Evolutionary conservation across 805 yeast genomes (phyloP).

Genomic region (Schizosaccharomyces lindneri): DNA sequence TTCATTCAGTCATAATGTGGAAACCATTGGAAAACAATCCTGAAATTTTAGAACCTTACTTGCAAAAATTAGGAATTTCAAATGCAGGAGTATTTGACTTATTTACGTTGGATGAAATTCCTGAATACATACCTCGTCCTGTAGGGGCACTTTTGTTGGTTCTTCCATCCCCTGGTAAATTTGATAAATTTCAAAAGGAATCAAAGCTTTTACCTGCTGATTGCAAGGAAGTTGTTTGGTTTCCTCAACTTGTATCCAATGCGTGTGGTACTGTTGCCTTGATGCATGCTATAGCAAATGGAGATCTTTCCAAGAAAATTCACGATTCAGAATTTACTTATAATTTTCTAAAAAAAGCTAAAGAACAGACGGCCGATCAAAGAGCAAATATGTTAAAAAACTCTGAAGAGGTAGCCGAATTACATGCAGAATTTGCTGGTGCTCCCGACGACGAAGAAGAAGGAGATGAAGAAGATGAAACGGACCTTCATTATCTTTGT

Average conservation of each 20-base stretch:
- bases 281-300: slow-evolving; percentile 32
- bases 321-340: background rate
- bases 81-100: slow-evolving; percentile 48
- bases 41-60: slow-evolving; percentile 46
- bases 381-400: slow-evolving; percentile 12
- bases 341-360: background rate
- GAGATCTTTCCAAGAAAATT: slow-evolving; percentile 2
- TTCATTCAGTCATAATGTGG: background rate
- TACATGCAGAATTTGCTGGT: background rate
- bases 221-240: slow-evolving; percentile 34
- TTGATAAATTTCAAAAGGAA: slow-evolving; percentile 19
- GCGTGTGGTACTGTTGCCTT: slow-evolving; percentile 87
- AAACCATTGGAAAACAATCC: slow-evolving; percentile 87
- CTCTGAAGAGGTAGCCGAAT: slow-evolving; percentile 9
- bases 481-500: slow-evolving; percentile 55
- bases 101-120: slow-evolving; percentile 26
- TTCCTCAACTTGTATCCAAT: slow-evolving; percentile 58
- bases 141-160: slow-evolving; percentile 47
- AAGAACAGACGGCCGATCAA: background rate
- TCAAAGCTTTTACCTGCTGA: background rate
- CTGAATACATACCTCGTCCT: slow-evolving; percentile 65
- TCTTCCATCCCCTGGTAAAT: slow-evolving; percentile 49
- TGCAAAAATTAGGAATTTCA: slow-evolving; percentile 40
- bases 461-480: slow-evolving; percentile 17
- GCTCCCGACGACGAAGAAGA: background rate